Conservation (phyloP, 148 eudicot species). For the Tetragonia tetragonoides region DNA sequence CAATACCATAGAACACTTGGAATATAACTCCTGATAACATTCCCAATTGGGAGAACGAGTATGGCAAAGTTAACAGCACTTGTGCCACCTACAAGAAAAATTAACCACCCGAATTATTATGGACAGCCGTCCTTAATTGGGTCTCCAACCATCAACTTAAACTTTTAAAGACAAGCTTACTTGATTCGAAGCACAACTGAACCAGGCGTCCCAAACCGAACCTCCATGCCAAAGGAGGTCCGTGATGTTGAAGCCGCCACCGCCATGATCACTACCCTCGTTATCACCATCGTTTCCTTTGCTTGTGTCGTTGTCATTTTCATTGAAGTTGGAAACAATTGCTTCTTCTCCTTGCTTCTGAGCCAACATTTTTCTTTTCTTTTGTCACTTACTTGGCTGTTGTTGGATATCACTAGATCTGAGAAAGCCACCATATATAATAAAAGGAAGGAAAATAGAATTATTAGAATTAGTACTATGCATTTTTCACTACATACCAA, state of each 20-base stretch:
- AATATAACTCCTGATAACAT: slow-evolving; percentile 71
- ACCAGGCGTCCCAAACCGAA: slow-evolving; percentile 90
- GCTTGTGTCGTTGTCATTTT: slow-evolving; percentile 1
- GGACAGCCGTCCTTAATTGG: background rate
- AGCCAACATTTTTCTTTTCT: slow-evolving; percentile 4
- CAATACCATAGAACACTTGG: slow-evolving; percentile 70
- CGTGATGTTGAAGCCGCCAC: slow-evolving; percentile 38
- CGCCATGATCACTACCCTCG: slow-evolving; percentile 30
- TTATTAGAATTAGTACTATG: background rate
- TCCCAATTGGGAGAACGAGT: slow-evolving; percentile 86
- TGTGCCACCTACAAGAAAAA: slow-evolving; percentile 61
- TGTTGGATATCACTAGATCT: slow-evolving; percentile 5
- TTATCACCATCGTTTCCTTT: slow-evolving; percentile 11
- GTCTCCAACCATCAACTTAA: background rate
- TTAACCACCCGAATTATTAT: background rate
- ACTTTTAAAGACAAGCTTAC: slow-evolving; percentile 23
- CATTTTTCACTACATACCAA: background rate
- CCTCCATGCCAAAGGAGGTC: slow-evolving; percentile 81
- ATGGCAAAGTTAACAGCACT: slow-evolving; percentile 79
- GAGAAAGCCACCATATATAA: background rate
- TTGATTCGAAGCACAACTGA: slow-evolving; percentile 82
- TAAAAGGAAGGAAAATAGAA: background rate
- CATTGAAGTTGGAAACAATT: slow-evolving; percentile 23
- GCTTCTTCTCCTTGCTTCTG: slow-evolving; percentile 28
- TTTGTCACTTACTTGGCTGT: background rate